Base-by-base conservation (phyloP, 2,329 filamentous ascomycete species). In the Nannizziopsis arthrosporioides region DNA sequence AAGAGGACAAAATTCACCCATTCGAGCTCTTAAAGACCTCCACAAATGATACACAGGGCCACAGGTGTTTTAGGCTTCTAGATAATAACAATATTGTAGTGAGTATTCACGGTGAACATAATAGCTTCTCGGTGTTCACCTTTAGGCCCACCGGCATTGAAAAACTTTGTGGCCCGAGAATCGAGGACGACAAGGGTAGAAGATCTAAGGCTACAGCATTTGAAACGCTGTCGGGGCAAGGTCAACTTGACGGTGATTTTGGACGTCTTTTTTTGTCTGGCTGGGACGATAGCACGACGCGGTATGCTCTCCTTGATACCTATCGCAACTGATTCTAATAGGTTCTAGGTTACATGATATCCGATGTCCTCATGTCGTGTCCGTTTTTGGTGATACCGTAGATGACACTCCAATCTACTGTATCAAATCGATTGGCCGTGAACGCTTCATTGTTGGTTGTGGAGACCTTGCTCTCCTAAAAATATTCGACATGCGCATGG, bases 321-420 rank as follows among this genome's bases (percentile, higher is more conserved):
- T 17, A 11, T 7, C 6, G 22, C 11, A 10, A 15, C 19, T 5
- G n/a, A n/a, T 36, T 32, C 46, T 48, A 44, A 48, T 19, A n/a
- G 5, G 2, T 22, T 12, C 11, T 44, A 70, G 77, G 54, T 68
- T 82, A 5, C 78, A 82, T 57, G 80, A 83, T 55, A 61, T 81
- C 48, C 75, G 79, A 32, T 74, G 74, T 1, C 66, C 70, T 15
- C 61, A 66, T 10, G 71, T 67, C 39, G 73, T 75, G 46, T 61
- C 63, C n/a, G 63, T 65, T 11, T 81, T 74, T 58, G 61, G 62
- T 54, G 78, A 81, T 55, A 66, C 70, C 1, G 74, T 76, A 2
- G 78, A 82, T 54, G 68, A 74, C 51, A 75, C 74, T 14, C 68
- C 76, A 0, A 71, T 81, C 5, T 81, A 81, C 57, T 75, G 75